Evolutionary conservation across 192 early-diverging fungal species (phyloP).

Genomic region (Dissophora ornata): DNA sequence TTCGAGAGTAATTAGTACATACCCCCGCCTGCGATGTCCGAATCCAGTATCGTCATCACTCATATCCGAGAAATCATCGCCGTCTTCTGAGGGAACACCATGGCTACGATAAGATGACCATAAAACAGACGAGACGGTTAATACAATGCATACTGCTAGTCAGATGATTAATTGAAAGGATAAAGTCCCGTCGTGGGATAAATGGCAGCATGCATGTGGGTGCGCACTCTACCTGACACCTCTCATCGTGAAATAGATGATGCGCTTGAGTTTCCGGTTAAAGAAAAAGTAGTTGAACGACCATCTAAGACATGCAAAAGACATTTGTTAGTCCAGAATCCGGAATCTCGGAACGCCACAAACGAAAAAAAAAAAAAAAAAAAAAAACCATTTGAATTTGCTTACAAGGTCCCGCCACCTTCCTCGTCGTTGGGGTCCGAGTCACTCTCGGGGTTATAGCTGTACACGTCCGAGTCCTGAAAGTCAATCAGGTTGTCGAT

Average conservation of each 20-base stretch:
- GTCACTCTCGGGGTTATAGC: conserved; percentile 88
- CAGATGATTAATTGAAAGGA: too few species aligned
- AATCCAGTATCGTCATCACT: conserved; percentile 48
- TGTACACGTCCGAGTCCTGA: conserved; percentile 90
- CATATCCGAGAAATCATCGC: conserved; percentile 42
- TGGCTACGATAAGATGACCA: conserved; percentile 20
- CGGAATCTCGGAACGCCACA: neutral
- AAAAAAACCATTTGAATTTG: neutral
- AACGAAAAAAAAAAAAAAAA: conserved; percentile 27
- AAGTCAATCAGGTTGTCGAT: conserved; percentile 88
- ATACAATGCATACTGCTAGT: too few species aligned
- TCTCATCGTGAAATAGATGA: conserved; percentile 92
- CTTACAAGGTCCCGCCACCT: conserved; percentile 66
- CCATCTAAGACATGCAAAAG: conserved; percentile 68
- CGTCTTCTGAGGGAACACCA: conserved; percentile 42
- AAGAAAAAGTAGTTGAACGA: conserved; percentile 98
- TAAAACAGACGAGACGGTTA: too few species aligned
- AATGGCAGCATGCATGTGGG: too few species aligned
- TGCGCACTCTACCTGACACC: conserved; percentile 90
- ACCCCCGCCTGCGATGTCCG: conserved; percentile 37
- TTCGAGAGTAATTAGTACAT: too few species aligned
- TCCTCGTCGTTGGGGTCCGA: conserved; percentile 94
- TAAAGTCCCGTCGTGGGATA: too few species aligned
- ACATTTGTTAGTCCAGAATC: neutral
- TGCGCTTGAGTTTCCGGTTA: conserved; percentile 89